Evolutionary conservation across 345 rosid genomes (phyloP).

Genomic region (Clarkia xantiana): DNA sequence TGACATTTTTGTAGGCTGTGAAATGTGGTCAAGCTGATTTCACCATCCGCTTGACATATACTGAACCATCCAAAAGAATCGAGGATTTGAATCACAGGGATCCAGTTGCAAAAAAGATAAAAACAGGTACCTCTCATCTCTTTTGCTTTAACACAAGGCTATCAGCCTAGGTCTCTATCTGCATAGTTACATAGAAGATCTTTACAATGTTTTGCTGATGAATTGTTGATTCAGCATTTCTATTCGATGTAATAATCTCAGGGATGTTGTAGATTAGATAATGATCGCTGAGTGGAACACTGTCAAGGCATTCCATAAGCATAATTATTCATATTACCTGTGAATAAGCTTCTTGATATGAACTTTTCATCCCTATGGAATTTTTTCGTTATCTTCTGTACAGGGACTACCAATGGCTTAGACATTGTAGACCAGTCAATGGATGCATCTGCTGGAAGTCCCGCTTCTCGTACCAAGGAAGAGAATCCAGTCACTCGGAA

Average conservation of each 20-base stretch:
- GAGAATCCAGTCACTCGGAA: slow-evolving; percentile 8
- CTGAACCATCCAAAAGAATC: slow-evolving; percentile 19
- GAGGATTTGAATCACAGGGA: slow-evolving; percentile 16
- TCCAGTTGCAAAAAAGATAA: slow-evolving; percentile 48
- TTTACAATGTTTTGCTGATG: no score
- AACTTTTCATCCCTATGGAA: background rate
- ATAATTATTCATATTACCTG: no score
- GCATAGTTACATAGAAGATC: no score
- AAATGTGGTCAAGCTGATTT: slow-evolving; percentile 43
- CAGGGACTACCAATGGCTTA: slow-evolving; percentile 18
- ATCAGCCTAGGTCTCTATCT: background rate
- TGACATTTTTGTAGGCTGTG: slow-evolving; percentile 55
- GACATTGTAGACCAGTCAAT: slow-evolving; percentile 10
- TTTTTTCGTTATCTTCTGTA: background rate
- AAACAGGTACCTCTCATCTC: slow-evolving; percentile 31
- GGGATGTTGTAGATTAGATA: no score
- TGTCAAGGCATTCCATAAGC: no score
- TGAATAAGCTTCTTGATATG: background rate
- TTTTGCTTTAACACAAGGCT: background rate
- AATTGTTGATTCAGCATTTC: no score
- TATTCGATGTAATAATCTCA: background rate
- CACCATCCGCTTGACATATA: slow-evolving; percentile 57
- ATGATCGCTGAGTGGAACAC: no score
- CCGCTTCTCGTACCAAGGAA: slow-evolving; percentile 7
- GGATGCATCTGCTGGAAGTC: slow-evolving; percentile 6